Conservation (phyloP, 1,284 basidiomycete genomes). For the Cronartium quercuum region DNA sequence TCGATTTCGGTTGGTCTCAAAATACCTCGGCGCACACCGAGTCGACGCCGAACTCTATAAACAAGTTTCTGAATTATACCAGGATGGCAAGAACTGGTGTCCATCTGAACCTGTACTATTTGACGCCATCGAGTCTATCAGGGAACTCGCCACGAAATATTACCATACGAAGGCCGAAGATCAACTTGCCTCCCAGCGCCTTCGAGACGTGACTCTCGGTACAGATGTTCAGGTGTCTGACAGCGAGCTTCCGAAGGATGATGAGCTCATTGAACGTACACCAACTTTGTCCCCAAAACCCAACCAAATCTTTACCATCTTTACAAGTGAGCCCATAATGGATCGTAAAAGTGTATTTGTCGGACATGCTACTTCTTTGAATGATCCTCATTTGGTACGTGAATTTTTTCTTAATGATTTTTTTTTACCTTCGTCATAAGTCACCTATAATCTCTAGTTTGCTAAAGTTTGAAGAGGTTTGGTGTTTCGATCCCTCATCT, state of each 20-base stretch:
- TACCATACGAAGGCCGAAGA: not conserved
- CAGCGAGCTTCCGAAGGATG: not conserved
- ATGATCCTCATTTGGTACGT: conserved; percentile 65
- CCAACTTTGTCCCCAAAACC: not conserved
- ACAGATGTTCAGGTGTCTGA: not conserved
- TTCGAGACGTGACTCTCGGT: not conserved
- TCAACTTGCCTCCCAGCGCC: not conserved
- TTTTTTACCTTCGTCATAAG: too few relatives aligned
- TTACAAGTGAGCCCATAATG: conserved; percentile 66
- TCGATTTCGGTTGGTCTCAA: conserved; percentile 74
- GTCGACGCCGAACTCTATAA: conserved; percentile 60
- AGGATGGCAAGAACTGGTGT: conserved; percentile 17
- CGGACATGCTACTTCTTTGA: conserved; percentile 71
- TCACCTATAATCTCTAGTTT: too few relatives aligned
- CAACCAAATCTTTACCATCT: conserved; percentile 59
- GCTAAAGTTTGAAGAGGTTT: not conserved
- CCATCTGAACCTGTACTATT: conserved; percentile 13
- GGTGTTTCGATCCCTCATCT: not conserved
- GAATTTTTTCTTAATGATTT: conserved; percentile 32
- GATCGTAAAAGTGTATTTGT: conserved; percentile 78
- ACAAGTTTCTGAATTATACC: conserved; percentile 4
- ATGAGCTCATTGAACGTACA: not conserved
- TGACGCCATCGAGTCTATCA: conserved; percentile 11
- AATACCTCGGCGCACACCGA: conserved; percentile 73
- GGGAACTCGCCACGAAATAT: conserved; percentile 13